Base-by-base conservation (phyloP, 192 early-diverging fungal genomes). In the Allomyces macrogynus region DNA sequence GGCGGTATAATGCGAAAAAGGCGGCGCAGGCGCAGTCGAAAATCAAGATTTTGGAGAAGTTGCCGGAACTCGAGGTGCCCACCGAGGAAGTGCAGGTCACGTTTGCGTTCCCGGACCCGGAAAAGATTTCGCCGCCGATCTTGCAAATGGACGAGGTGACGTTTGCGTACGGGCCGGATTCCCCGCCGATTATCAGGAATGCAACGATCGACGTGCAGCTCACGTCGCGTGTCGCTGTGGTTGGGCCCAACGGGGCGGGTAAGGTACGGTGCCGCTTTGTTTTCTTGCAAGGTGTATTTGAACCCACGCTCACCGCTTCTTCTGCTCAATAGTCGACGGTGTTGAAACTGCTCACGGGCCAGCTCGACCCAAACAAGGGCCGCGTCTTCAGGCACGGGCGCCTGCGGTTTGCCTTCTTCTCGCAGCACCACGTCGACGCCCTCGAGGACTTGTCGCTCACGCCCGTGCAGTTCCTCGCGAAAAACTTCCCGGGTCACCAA, bases 1-100 rank as follows among this genome's bases (percentile, higher is more conserved):
- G 96, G 96, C 79, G 96, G 70, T 99, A 99, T 73, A 99, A 99
- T 72, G 92, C 96, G 40, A 99, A 95, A 66, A 82, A 91, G 54
- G 91, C 89, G 42, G 88, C 96, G 11, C 94, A 97, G 74, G 96
- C 96, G 9, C 96, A 99, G 76, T 86, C 81, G 69, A 95, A 93
- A 78, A 88, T 99, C 72, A 99, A 99, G 77, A 89, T 97, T 68
- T 77, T 99, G 68, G 93, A 99, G 73, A 99, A 99, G 71, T 77
- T 99, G 40, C 93, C 93, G 12, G 87, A 83, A 67, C 79, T 99
- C 26, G 87, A 92, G 64, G 79, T 87, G 63, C 93, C 94, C 65
- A 87, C 86, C 73, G 84, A 80, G 42, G 88, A 84, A 66, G 88
- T 75, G 72, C 75, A 73, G 18, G 84, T 87, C 24, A 88, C 85